phyloP scores from a whole-genome alignment of 257 asterid species.

The Nicotiana tomentosiformis region DNA sequence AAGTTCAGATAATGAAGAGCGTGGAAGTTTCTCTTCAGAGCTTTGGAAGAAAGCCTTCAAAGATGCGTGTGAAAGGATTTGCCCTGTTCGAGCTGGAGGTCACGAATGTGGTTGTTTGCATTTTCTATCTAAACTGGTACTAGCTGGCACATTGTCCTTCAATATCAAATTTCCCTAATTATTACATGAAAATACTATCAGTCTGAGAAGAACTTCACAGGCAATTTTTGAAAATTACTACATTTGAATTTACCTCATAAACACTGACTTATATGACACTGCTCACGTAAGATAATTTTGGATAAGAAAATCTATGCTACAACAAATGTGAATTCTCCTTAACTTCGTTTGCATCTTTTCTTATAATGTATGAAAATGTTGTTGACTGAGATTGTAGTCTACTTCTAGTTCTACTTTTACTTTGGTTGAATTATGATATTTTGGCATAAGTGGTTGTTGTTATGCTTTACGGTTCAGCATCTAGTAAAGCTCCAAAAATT shows the following conservation, averaged over 20 bases:
- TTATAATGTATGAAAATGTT: background rate
- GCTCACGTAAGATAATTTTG: background rate
- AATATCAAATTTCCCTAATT: background rate
- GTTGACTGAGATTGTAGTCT: background rate
- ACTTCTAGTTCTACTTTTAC: background rate
- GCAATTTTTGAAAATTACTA: background rate
- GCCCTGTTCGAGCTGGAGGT: conserved; percentile 86
- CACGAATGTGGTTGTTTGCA: conserved; percentile 82
- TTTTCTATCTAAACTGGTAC: conserved; percentile 69
- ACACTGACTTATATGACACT: background rate
- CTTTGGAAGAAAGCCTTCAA: conserved; percentile 83
- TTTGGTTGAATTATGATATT: background rate
- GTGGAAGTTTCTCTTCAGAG: conserved; percentile 50
- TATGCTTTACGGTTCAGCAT: background rate
- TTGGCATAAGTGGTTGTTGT: background rate
- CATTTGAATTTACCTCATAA: background rate
- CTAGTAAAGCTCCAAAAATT: background rate
- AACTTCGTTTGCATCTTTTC: background rate
- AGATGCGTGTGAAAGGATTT: conserved; percentile 78
- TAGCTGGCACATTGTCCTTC: conserved; percentile 2
- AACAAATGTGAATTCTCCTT: background rate
- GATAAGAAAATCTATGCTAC: background rate
- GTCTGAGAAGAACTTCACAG: background rate
- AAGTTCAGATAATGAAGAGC: conserved; percentile 41
- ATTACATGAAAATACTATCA: background rate